Evolutionary conservation across 257 asterid species (phyloP).

Genomic region (Nyctanthes arbortristis): DNA sequence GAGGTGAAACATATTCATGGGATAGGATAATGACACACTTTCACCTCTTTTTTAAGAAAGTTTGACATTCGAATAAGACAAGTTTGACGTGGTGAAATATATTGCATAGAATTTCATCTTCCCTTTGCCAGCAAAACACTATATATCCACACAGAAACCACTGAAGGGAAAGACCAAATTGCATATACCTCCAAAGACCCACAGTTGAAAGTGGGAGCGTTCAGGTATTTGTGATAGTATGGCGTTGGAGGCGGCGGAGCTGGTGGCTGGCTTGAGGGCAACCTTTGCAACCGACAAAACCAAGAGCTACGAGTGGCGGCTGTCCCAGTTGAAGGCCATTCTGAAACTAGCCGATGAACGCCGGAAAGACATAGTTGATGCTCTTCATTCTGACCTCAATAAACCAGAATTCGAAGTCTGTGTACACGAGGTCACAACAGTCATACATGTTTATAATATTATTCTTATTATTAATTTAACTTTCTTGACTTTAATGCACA

Average conservation of each 20-base stretch:
- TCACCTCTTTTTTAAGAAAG: no score
- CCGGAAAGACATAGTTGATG: conserved; percentile 61
- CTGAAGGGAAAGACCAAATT: no score
- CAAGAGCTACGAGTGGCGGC: conserved; percentile 72
- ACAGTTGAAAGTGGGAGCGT: not conserved
- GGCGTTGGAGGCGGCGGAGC: conserved; percentile 46
- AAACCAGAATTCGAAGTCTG: conserved; percentile 73
- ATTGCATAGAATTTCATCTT: no score
- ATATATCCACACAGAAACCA: no score
- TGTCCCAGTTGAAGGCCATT: conserved; percentile 75
- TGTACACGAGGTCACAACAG: conserved; percentile 60
- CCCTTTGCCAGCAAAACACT: no score
- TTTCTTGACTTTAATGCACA: no score
- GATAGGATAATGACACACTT: no score
- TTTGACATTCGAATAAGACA: no score
- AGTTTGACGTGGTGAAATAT: no score
- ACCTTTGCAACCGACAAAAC: conserved; percentile 61
- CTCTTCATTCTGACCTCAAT: conserved; percentile 68
- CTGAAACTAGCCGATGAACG: conserved; percentile 53
- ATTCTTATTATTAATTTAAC: no score
- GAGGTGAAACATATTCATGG: no score
- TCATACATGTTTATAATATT: no score
- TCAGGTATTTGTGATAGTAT: conserved; percentile 1
- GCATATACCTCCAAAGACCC: not conserved
- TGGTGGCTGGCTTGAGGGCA: conserved; percentile 63